These are phyloP conservation scores for Nothophytophthora sp. DNA, from an alignment of 352 stramenopile species.

Conservation along the genomic window DNA sequence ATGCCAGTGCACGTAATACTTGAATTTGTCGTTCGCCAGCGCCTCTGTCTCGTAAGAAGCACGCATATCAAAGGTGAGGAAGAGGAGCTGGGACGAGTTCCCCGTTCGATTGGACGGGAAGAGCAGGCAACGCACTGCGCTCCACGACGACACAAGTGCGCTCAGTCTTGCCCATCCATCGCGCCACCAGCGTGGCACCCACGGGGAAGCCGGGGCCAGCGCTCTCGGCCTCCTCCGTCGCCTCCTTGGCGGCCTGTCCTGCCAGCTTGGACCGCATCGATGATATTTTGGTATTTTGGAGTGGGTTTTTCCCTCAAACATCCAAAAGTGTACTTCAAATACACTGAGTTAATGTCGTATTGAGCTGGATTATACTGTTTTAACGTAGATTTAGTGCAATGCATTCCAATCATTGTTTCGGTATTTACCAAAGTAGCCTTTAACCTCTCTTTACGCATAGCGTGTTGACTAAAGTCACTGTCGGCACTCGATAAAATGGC, in stretches of 20 bases:
- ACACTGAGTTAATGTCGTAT: too few relatives aligned
- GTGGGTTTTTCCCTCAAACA: too few relatives aligned
- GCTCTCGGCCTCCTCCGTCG: constrained; percentile 13
- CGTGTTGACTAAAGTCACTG: too few relatives aligned
- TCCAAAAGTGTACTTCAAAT: too few relatives aligned
- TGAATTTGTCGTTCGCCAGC: constrained; percentile 65
- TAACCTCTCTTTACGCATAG: too few relatives aligned
- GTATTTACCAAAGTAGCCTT: too few relatives aligned
- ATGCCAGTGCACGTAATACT: constrained; percentile 89
- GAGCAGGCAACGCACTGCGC: constrained; percentile 44
- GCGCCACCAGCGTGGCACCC: constrained; percentile 61
- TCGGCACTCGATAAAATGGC: too few relatives aligned
- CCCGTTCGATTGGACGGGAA: not conserved
- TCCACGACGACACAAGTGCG: constrained; percentile 83
- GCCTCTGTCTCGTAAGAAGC: constrained; percentile 28
- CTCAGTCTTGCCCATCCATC: constrained; percentile 80
- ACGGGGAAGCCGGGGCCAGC: constrained; percentile 44
- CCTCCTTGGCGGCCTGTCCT: constrained; percentile 7
- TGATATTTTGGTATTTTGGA: too few relatives aligned
- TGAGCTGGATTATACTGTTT: too few relatives aligned
- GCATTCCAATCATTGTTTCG: too few relatives aligned
- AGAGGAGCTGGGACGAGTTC: not conserved
- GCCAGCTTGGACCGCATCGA: constrained; percentile 21
- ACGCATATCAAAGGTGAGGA: not conserved
- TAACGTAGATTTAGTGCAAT: too few relatives aligned